Evolutionary conservation across 768 basidiomycete genomes (phyloP), one percentile per base, ranked within the genome.

Genomic region (Tubosaeta sp.): DNA sequence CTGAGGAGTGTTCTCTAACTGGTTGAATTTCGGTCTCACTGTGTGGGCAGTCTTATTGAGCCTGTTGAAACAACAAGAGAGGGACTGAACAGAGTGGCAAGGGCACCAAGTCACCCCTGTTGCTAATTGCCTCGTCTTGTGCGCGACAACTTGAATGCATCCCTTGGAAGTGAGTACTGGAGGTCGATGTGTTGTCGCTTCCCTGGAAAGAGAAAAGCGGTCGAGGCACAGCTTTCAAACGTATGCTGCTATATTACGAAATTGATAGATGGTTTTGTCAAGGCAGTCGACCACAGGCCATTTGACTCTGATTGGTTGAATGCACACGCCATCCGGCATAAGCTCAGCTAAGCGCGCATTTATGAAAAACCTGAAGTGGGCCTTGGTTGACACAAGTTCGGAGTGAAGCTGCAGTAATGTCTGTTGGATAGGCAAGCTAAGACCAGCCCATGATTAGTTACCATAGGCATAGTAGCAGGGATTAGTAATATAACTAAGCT

Each of bases 21-120:
- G 14, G 26, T 6, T 45, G 43, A 8, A 7, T 10, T 34, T 19
- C 34, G 10, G 14, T 8, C 11, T 25, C 25, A 22, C 59, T 60
- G 26, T 22, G 10, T 7, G 27, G 29, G 17, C 17, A 8, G 12
- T 16, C 8, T 25, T 31, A 11, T 3, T 41, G 25, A 17, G 32
- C 9, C 12, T 25, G 22, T 17, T 16, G 17, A 9, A 26, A 22
- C 14, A 26, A 48, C 31, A 26, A 43, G 38, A 32, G 33, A 44
- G 22, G 16, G n/a, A 41, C 60, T 42, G 37, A 55, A 52, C 27
- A 26, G n/a, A 25, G 44, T 25, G 27, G 17, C 10, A 22, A n/a
- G 4, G 47, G 27, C 37, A 35, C 6, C 33, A n/a, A 4, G 25
- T 34, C 43, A 22, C 38, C 27, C 47, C 26, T 39, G 22, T 16